Evolutionary conservation across 805 yeast genomes (phyloP), one percentile per base, ranked within the genome.

Genomic region (Candida sphagnicola): DNA sequence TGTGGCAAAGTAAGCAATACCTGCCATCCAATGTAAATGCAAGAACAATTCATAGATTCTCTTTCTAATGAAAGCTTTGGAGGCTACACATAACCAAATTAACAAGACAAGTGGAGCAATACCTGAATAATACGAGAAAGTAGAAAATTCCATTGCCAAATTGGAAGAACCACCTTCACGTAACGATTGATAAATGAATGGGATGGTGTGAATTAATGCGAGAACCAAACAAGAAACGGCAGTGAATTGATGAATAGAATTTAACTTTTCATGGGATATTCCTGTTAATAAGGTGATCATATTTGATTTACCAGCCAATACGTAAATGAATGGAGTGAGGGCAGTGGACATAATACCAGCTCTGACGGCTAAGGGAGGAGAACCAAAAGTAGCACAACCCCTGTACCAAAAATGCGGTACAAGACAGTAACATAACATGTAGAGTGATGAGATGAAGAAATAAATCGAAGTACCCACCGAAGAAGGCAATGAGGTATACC

Each of bases 351-450:
- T 67, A 19, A 74, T 43, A 2, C 81, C 82, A 1, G 80, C 61
- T 34, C 82, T 54, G 1, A 74, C 70, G 0, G 78, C 78, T 25
- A 78, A 42, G 8, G 82, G 82, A n/a, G 82, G 78, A 3, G 78
- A 63, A 1, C 82, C 83, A 53, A 76, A 77, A 0, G 77, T 78
- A 4, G 56, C 25, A 50, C 83, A 78, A 0, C 57, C 75, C 40
- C 81, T 56, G 44, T 72, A 72, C 67, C 72, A 75, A 34, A 65
- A 65, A 37, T 70, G 75, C 5, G 82, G 81, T 2, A 60, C 55
- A n/a, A 53, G 64, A 44, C 70, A 72, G 28, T 69, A 51, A 40
- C 65, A 38, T 50, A 54, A 36, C 57, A 65, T 15, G 41, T 40
- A 77, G 31, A 38, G 62, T 24, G 48, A 58, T 2, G 49, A 64